Conservation (phyloP, 768 basidiomycete genomes). For the Chalciporus chontae region DNA sequence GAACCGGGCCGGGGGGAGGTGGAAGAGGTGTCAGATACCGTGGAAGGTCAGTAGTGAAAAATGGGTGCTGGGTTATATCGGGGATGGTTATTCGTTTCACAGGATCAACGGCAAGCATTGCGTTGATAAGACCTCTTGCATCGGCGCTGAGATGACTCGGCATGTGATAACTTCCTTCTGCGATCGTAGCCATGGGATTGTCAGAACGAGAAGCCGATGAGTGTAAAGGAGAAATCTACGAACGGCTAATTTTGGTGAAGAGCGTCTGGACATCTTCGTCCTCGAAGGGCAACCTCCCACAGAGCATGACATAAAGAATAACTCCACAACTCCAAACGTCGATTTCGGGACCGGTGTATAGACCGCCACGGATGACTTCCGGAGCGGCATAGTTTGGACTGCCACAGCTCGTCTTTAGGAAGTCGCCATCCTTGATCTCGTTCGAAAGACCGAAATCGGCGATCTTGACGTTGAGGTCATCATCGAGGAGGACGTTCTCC, state of each 20-base stretch:
- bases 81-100: constrained; percentile 91
- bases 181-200: neutral
- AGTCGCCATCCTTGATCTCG: constrained; percentile 94
- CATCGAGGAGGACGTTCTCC: constrained; percentile 88
- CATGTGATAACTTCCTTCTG: constrained; percentile 85
- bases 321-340: constrained; percentile 99
- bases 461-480: constrained; percentile 89
- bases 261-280: constrained; percentile 92
- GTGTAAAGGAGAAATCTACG: constrained; percentile 23
- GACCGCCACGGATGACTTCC: constrained; percentile 92
- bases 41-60: constrained; percentile 82
- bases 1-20: constrained; percentile 69
- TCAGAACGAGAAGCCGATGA: neutral
- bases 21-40: constrained; percentile 85
- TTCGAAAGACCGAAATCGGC: constrained; percentile 98
- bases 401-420: constrained; percentile 95
- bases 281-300: constrained; percentile 93
- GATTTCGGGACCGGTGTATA: constrained; percentile 97
- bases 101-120: constrained; percentile 93
- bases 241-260: constrained; percentile 92
- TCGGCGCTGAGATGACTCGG: constrained; percentile 79
- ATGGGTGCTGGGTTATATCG: constrained; percentile 88
- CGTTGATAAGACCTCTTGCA: constrained; percentile 72
- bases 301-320: constrained; percentile 98
- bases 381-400: constrained; percentile 99